phyloP scores from a whole-genome alignment of 129 eudicot genomes.

The Chrysanthemum makinoi region DNA sequence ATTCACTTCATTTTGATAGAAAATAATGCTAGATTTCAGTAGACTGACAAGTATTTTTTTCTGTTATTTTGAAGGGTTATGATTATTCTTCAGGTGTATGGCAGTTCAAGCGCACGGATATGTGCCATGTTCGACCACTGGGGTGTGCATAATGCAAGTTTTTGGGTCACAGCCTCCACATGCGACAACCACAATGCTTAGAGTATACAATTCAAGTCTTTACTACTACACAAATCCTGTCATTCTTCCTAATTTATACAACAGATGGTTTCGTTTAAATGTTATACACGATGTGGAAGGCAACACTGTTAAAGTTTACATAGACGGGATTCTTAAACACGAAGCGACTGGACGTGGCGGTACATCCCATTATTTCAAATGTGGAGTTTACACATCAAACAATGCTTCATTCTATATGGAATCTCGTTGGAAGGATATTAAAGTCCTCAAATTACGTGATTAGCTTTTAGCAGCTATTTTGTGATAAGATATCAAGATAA shows the following conservation, averaged over 20 bases:
- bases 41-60: too few relatives aligned
- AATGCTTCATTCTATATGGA: slow-evolving; percentile 29
- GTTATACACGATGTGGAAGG: slow-evolving; percentile 32
- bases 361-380: slow-evolving; percentile 27
- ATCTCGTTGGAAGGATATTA: slow-evolving; percentile 29
- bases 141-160: slow-evolving; percentile 45
- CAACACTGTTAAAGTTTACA: slow-evolving; percentile 20
- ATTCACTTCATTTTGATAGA: neutral
- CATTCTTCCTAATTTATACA: slow-evolving; percentile 10
- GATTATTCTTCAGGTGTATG: slow-evolving; percentile 43
- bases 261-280: slow-evolving; percentile 34
- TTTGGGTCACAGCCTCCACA: slow-evolving; percentile 39
- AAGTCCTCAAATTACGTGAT: neutral
- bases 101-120: slow-evolving; percentile 46
- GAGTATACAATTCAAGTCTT: slow-evolving; percentile 17
- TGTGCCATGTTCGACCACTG: slow-evolving; percentile 27
- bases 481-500: too few relatives aligned
- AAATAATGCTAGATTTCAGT: neutral
- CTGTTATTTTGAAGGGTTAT: slow-evolving; percentile 27
- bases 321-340: slow-evolving; percentile 24
- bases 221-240: slow-evolving; percentile 1
- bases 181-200: slow-evolving; percentile 43
- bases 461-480: too few relatives aligned
- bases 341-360: slow-evolving; percentile 19
- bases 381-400: slow-evolving; percentile 24